Percentiles rank a stretch among this genome's conserved stretches.
phyloP scores from a whole-genome alignment of 495 filamentous ascomycete species.

The Penicillium samsonianum region DNA sequence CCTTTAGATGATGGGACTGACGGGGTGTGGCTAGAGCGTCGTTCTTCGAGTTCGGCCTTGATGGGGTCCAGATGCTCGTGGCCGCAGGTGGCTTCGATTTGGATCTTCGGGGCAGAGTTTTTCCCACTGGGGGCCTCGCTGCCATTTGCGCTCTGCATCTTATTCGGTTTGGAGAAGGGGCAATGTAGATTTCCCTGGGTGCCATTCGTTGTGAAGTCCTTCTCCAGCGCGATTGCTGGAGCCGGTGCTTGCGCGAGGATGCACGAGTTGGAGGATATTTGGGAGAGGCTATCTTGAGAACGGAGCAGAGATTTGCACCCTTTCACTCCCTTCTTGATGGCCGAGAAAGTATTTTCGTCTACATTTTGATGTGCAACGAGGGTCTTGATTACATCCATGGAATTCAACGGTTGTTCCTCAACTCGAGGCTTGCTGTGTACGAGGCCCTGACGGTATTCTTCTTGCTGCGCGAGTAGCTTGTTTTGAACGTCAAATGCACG shows the following conservation, averaged over 20 bases:
- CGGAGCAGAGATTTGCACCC: conserved; percentile 42
- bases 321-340: conserved; percentile 44
- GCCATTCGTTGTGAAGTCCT: conserved; percentile 50
- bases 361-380: conserved; percentile 47
- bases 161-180: conserved; percentile 46
- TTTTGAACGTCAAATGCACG: conserved; percentile 38
- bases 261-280: conserved; percentile 38
- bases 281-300: conserved; percentile 30
- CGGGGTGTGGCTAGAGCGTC: conserved; percentile 37
- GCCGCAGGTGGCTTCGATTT: conserved; percentile 36
- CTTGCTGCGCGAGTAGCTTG: conserved; percentile 34
- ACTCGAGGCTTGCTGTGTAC: conserved; percentile 29
- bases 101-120: conserved; percentile 30
- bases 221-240: conserved; percentile 37
- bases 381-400: conserved; percentile 48
- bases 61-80: conserved; percentile 48
- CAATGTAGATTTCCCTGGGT: conserved; percentile 46
- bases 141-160: conserved; percentile 22
- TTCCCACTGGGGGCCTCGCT: conserved; percentile 30
- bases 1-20: conserved; percentile 54
- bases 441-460: conserved; percentile 34
- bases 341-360: conserved; percentile 41
- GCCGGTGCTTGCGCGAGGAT: conserved; percentile 43
- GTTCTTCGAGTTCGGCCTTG: conserved; percentile 45
- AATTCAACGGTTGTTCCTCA: conserved; percentile 38